A percentile compares a stretch with the other conserved stretches of the same genome.
phyloP scores from a whole-genome alignment of 129 eudicot species.

The Erigeron canadensis region DNA sequence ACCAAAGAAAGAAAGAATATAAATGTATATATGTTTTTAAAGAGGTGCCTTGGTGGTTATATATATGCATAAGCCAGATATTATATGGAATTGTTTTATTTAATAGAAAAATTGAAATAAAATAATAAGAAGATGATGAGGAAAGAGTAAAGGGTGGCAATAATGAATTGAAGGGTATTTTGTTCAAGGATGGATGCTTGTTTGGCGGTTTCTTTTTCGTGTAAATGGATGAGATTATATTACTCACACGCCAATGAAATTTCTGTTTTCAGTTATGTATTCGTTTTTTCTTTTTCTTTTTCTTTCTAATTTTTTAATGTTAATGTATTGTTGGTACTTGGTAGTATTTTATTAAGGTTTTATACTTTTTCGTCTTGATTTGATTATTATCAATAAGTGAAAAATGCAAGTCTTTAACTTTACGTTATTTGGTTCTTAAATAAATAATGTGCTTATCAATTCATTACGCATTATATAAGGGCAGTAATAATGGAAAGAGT shows the following conservation, averaged over 20 bases:
- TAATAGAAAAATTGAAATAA: not conserved
- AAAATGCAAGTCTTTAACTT: not conserved
- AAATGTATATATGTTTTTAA: not conserved
- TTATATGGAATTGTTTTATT: not conserved
- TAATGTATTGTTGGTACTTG: too few relatives aligned
- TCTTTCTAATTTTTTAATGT: not conserved
- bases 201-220: conserved; percentile 9
- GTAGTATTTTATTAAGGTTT: not conserved
- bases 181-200: conserved; percentile 17
- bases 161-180: not conserved
- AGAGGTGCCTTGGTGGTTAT: conserved; percentile 10
- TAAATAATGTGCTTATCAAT: too few relatives aligned
- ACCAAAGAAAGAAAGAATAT: not conserved
- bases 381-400: not conserved
- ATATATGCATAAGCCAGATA: conserved; percentile 24
- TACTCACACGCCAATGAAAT: conserved; percentile 33
- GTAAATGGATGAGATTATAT: conserved; percentile 4
- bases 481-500: too few relatives aligned
- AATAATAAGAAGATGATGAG: not conserved
- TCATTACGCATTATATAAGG: too few relatives aligned
- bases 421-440: not conserved
- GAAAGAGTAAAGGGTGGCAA: conserved; percentile 17
- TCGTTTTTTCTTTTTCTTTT: not conserved
- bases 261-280: conserved; percentile 25
- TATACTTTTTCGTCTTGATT: not conserved